phyloP scores from a whole-genome alignment of 768 basidiomycete genomes.

The Podaxis rugospora region DNA sequence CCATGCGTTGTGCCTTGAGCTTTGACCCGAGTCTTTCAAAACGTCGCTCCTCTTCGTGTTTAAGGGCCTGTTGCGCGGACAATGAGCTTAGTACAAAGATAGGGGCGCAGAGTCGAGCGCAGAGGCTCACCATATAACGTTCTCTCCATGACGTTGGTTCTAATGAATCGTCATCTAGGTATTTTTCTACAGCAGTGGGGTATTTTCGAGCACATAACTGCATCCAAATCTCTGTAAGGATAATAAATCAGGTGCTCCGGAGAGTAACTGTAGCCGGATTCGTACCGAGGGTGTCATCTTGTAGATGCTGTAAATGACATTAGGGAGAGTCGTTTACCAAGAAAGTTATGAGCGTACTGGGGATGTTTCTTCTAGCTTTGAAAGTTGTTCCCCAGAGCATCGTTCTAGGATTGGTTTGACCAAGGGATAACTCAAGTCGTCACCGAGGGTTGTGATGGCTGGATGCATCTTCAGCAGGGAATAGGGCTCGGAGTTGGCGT shows the following conservation, averaged over 20 bases:
- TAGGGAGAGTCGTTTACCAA: background rate
- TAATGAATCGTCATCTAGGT: slow-evolving; percentile 31
- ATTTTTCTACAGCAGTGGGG: slow-evolving; percentile 48
- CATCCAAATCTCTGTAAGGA: slow-evolving; percentile 58
- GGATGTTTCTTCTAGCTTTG: slow-evolving; percentile 62
- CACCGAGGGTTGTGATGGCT: slow-evolving; percentile 67
- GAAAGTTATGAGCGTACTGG: slow-evolving; percentile 44
- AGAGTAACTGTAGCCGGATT: slow-evolving; percentile 3
- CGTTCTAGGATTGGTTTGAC: slow-evolving; percentile 71
- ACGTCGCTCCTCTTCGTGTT: slow-evolving; percentile 56
- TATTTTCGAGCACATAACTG: slow-evolving; percentile 58
- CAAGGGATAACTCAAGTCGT: slow-evolving; percentile 56
- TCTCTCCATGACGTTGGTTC: slow-evolving; percentile 65
- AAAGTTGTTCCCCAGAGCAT: slow-evolving; percentile 67
- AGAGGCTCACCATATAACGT: slow-evolving; percentile 56
- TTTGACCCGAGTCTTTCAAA: slow-evolving; percentile 59
- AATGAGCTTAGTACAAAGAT: slow-evolving; percentile 10
- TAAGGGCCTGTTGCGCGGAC: slow-evolving; percentile 37
- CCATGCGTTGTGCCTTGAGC: slow-evolving; percentile 61
- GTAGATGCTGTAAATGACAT: slow-evolving; percentile 39
- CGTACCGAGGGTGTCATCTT: slow-evolving; percentile 52
- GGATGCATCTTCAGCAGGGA: slow-evolving; percentile 1
- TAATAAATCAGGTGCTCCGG: slow-evolving; percentile 8
- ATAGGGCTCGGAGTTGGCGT: background rate
- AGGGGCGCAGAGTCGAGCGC: background rate